These are phyloP conservation scores for Houttuynia cordata DNA, from an alignment of 164 flowering plant species.

Conservation along the genomic window DNA sequence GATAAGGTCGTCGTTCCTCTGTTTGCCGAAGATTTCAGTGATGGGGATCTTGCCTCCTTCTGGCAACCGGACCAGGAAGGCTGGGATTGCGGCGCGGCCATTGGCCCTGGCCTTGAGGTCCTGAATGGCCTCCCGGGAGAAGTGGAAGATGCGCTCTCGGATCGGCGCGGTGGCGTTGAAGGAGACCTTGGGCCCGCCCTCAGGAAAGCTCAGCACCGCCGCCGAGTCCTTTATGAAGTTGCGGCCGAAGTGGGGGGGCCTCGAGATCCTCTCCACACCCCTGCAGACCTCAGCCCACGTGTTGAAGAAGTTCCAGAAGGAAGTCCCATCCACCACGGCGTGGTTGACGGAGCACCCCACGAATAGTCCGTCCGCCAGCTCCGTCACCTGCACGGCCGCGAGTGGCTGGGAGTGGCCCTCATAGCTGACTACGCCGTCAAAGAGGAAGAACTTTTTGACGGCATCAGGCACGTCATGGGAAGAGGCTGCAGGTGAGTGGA, in stretches of 20 bases:
- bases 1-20: too few relatives aligned
- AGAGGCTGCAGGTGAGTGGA: conserved; percentile 8
- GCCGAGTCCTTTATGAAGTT: conserved; percentile 45
- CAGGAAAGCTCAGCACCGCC: conserved; percentile 50
- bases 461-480: conserved; percentile 30
- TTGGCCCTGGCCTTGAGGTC: conserved; percentile 54
- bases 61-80: conserved; percentile 10
- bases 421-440: conserved; percentile 46
- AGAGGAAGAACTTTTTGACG: conserved; percentile 38
- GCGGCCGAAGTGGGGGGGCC: conserved; percentile 42
- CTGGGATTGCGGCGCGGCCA: conserved; percentile 2
- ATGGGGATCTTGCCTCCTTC: conserved; percentile 13
- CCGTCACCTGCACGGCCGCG: conserved; percentile 70
- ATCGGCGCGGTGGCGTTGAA: conserved; percentile 48
- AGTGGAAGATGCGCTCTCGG: conserved; percentile 65
- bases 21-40: background rate
- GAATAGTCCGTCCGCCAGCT: conserved; percentile 66
- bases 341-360: conserved; percentile 70
- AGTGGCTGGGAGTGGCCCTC: conserved; percentile 57
- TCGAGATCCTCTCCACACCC: conserved; percentile 28
- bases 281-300: conserved; percentile 46
- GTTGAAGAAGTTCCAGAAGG: conserved; percentile 90
- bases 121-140: conserved; percentile 44
- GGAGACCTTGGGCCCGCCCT: conserved; percentile 51
- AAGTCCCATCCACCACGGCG: conserved; percentile 76